phyloP scores from a whole-genome alignment of 2,329 filamentous ascomycete genomes.

The Bipolaris oryzae region DNA sequence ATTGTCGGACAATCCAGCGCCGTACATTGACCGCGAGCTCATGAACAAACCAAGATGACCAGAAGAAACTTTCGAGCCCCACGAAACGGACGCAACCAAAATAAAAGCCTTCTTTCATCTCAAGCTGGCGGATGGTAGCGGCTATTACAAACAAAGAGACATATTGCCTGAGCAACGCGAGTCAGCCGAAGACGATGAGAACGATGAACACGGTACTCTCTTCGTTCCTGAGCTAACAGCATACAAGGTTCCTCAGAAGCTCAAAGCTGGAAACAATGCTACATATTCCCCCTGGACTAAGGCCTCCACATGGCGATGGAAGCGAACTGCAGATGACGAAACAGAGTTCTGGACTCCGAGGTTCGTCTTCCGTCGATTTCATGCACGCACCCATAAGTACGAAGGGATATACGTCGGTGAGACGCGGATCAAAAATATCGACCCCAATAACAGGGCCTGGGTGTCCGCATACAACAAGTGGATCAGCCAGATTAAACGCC shows the following conservation, averaged over 20 bases:
- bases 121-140: constrained; percentile 2
- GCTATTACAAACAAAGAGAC: constrained; percentile 4
- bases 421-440: not conserved
- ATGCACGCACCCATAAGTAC: constrained; percentile 5
- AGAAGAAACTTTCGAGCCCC: constrained; percentile 2
- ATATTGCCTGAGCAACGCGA: constrained; percentile 1
- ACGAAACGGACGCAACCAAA: not conserved
- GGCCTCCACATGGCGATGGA: not conserved
- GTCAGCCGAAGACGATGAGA: not conserved
- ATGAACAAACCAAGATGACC: not conserved
- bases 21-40: not conserved
- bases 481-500: constrained; percentile 10
- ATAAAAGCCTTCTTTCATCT: not conserved
- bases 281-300: not conserved
- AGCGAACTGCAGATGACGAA: not conserved
- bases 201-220: not conserved
- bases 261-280: not conserved
- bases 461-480: constrained; percentile 10
- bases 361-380: constrained; percentile 6
- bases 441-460: constrained; percentile 8
- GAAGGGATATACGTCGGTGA: not conserved
- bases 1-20: constrained; percentile 5
- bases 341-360: not conserved
- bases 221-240: constrained; percentile 1
- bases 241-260: constrained; percentile 4